Evolutionary conservation across 169 alveolate species (phyloP).

Genomic region (Plasmodium fragile): DNA sequence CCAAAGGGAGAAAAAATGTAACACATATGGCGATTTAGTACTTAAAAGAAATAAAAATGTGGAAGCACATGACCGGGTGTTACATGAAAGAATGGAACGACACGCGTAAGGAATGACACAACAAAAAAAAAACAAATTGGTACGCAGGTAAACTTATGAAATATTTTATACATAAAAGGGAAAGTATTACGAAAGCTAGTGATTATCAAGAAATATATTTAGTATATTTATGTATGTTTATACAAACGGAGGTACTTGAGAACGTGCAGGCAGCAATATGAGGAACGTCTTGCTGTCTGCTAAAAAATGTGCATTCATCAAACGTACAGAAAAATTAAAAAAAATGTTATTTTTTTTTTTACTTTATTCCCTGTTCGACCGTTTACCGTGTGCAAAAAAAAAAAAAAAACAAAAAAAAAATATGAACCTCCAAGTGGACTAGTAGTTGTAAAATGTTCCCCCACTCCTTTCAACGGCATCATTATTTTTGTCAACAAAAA

Average conservation of each 20-base stretch:
- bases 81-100: neutral
- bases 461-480: neutral
- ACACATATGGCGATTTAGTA: neutral
- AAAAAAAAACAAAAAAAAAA: neutral
- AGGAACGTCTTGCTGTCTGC: neutral
- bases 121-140: neutral
- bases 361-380: too few species aligned
- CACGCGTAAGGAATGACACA: neutral
- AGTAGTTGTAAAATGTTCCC: conserved; percentile 5
- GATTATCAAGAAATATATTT: too few species aligned
- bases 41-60: conserved; percentile 2
- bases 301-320: neutral
- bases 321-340: neutral
- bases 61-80: neutral
- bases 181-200: neutral
- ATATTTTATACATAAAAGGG: neutral
- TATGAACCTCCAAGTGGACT: neutral
- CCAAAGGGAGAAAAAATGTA: neutral
- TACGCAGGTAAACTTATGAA: neutral
- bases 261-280: neutral
- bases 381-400: too few species aligned
- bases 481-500: conserved; percentile 12
- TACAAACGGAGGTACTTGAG: neutral
- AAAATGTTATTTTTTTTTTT: too few species aligned
- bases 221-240: neutral